Percentiles rank a stretch among this genome's conserved stretches.
Conservation (phyloP, 768 basidiomycete genomes). For the Mycena chlorophos region DNA sequence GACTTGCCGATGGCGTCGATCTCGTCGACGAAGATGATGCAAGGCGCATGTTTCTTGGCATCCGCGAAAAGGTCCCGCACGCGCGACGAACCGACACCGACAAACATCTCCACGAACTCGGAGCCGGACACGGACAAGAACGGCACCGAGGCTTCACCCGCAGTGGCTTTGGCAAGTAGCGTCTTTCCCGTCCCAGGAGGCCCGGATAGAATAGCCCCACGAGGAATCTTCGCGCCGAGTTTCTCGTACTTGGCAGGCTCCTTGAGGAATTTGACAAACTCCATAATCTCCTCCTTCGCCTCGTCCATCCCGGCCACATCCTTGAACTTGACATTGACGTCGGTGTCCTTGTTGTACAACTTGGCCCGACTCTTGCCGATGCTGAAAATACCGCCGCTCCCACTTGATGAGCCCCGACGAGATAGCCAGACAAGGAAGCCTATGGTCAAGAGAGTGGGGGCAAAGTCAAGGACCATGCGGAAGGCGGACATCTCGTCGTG, state of each 20-base stretch:
- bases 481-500: slow-evolving; percentile 89
- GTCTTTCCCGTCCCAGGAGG: slow-evolving; percentile 99
- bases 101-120: slow-evolving; percentile 99
- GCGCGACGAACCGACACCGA: slow-evolving; percentile 96
- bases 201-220: slow-evolving; percentile 91
- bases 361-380: slow-evolving; percentile 95
- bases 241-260: slow-evolving; percentile 93
- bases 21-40: slow-evolving; percentile 99
- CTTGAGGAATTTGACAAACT: slow-evolving; percentile 98
- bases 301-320: slow-evolving; percentile 99
- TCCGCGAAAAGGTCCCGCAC: slow-evolving; percentile 97
- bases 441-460: slow-evolving; percentile 90
- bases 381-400: slow-evolving; percentile 90
- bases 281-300: slow-evolving; percentile 99
- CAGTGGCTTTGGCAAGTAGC: slow-evolving; percentile 95
- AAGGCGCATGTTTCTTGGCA: slow-evolving; percentile 96
- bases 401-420: slow-evolving; percentile 63
- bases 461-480: slow-evolving; percentile 83
- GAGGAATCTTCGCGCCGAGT: slow-evolving; percentile 96
- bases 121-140: slow-evolving; percentile 99
- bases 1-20: slow-evolving; percentile 99
- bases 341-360: slow-evolving; percentile 96
- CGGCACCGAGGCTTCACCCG: slow-evolving; percentile 95
- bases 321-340: slow-evolving; percentile 89
- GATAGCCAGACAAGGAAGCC: slow-evolving; percentile 90